These are phyloP conservation scores for Aphanomyces stellatus DNA, from an alignment of 352 stramenopile species.

Conservation along the genomic window DNA sequence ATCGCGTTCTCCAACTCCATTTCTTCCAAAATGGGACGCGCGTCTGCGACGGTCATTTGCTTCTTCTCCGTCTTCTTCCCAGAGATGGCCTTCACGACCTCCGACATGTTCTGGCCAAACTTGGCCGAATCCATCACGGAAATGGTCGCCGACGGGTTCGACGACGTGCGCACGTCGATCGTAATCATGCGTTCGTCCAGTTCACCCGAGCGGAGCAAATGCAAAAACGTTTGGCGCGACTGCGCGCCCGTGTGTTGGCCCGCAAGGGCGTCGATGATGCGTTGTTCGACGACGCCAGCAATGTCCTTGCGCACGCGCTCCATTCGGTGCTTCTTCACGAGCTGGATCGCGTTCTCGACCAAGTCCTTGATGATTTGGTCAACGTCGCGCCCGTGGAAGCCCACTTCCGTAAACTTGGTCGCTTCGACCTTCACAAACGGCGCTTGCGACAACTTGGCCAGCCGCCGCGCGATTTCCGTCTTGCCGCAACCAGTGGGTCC, in stretches of 20 bases:
- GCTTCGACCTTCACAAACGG: conserved; percentile 98
- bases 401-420: conserved; percentile 99
- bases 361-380: conserved; percentile 99
- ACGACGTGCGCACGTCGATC: conserved; percentile 62
- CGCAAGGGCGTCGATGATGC: conserved; percentile 92
- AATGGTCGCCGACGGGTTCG: conserved; percentile 33
- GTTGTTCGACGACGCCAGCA: conserved; percentile 89
- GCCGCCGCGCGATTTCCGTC: conserved; percentile 96
- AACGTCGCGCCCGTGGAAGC: conserved; percentile 97
- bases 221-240: conserved; percentile 87
- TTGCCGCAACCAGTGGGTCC: conserved; percentile 97
- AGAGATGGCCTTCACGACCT: conserved; percentile 44
- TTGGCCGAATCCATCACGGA: conserved; percentile 68
- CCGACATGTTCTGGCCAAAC: conserved; percentile 39
- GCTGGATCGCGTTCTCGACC: conserved; percentile 95
- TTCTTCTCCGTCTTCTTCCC: conserved; percentile 86
- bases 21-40: conserved; percentile 90
- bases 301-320: conserved; percentile 90
- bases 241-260: conserved; percentile 77
- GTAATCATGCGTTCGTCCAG: conserved; percentile 77
- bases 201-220: conserved; percentile 81
- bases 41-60: conserved; percentile 91
- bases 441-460: conserved; percentile 95
- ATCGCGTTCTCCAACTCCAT: conserved; percentile 94
- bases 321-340: conserved; percentile 93